phyloP scores from a whole-genome alignment of 352 stramenopile species.

The Pythium brachiatum region DNA sequence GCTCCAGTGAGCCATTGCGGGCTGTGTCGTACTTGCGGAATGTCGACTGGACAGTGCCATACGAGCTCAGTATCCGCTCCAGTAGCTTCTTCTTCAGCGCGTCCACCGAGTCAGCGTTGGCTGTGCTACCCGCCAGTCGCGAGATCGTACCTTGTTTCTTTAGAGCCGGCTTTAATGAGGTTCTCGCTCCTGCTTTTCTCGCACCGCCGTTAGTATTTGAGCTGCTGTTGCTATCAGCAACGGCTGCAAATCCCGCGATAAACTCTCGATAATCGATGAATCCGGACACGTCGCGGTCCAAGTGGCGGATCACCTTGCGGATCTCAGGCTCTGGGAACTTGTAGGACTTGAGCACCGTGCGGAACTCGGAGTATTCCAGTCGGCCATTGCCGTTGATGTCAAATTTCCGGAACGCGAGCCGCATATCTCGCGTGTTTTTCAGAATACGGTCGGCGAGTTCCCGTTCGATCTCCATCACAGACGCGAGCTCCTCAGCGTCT shows the following conservation, averaged over 20 bases:
- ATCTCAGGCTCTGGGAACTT: constrained; percentile 63
- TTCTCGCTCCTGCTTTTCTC: constrained; percentile 7
- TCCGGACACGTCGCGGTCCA: constrained; percentile 60
- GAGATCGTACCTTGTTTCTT: not conserved
- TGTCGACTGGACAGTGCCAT: constrained; percentile 48
- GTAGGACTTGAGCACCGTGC: constrained; percentile 56
- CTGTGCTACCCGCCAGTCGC: not conserved
- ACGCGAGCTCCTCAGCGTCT: constrained; percentile 45
- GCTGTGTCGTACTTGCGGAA: constrained; percentile 54
- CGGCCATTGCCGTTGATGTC: constrained; percentile 63
- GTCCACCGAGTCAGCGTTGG: not conserved
- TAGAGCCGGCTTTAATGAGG: constrained; percentile 5
- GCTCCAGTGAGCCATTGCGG: constrained; percentile 34
- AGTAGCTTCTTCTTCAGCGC: constrained; percentile 24
- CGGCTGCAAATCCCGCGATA: constrained; percentile 39
- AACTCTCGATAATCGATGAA: constrained; percentile 80
- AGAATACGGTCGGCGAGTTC: constrained; percentile 56
- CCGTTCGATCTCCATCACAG: constrained; percentile 63
- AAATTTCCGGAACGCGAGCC: constrained; percentile 61
- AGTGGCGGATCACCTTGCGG: constrained; percentile 65
- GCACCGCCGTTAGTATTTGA: constrained; percentile 21
- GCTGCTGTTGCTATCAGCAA: constrained; percentile 25
- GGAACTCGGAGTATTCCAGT: constrained; percentile 73
- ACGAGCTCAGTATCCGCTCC: constrained; percentile 33
- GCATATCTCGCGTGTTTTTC: constrained; percentile 50